Evolutionary conservation across 371 early-diverging fungal genomes (phyloP).

Genomic region (Dentiscutata heterogama): DNA sequence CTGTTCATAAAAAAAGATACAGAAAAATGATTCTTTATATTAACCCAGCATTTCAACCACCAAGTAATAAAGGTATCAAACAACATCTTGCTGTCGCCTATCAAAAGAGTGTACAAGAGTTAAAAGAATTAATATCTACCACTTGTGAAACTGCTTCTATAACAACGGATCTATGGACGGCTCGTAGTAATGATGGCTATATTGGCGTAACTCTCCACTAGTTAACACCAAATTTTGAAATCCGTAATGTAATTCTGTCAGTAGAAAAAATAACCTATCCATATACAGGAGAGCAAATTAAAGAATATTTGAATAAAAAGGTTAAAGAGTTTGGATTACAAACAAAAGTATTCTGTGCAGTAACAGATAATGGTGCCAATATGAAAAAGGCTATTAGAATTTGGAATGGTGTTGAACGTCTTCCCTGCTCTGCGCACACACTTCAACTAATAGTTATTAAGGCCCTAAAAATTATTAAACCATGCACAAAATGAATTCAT

Average conservation of each 20-base stretch:
- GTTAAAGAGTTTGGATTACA: neutral
- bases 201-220: conserved; percentile 23
- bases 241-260: too few relatives aligned
- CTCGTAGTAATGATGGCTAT: neutral
- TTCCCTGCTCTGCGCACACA: neutral
- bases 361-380: conserved; percentile 6
- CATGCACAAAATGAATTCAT: neutral
- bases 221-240: conserved; percentile 15
- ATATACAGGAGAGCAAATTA: conserved; percentile 1
- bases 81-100: too few relatives aligned
- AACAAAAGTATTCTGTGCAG: neutral
- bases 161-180: neutral
- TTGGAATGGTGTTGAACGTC: neutral
- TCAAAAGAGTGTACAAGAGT: too few relatives aligned
- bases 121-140: too few relatives aligned
- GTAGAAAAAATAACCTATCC: neutral
- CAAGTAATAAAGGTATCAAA: too few relatives aligned
- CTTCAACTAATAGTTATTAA: conserved; percentile 4
- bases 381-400: conserved; percentile 3
- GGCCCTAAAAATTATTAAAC: conserved; percentile 3
- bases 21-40: too few relatives aligned
- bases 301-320: neutral
- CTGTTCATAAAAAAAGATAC: too few relatives aligned
- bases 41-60: too few relatives aligned
- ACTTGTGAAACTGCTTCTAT: too few relatives aligned